Conservation (phyloP, 2,329 filamentous ascomycete genomes). For the Fusarium sterilihyphosum region DNA sequence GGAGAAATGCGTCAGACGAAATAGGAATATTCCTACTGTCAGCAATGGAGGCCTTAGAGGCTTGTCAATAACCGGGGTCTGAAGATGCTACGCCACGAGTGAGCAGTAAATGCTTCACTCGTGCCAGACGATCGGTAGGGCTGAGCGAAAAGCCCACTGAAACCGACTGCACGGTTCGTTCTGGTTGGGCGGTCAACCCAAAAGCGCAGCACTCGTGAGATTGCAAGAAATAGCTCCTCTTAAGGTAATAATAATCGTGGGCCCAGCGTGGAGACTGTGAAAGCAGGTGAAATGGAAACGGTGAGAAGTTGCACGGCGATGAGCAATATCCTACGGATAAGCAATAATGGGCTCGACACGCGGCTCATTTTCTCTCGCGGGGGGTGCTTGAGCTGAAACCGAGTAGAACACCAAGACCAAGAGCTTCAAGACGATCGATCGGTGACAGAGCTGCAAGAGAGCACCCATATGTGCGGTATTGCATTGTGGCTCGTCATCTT, state of each 20-base stretch:
- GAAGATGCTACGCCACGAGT: constrained; percentile 41
- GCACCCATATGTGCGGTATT: constrained; percentile 25
- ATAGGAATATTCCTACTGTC: constrained; percentile 32
- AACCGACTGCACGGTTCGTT: constrained; percentile 21
- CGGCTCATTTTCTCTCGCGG: constrained; percentile 16
- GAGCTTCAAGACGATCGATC: constrained; percentile 31
- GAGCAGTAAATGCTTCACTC: constrained; percentile 36
- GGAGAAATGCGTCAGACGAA: constrained; percentile 19
- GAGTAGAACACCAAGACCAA: constrained; percentile 8
- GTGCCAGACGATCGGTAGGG: constrained; percentile 37
- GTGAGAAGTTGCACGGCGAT: constrained; percentile 12
- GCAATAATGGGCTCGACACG: constrained; percentile 5
- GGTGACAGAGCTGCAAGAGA: constrained; percentile 18
- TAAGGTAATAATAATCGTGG: constrained; percentile 29
- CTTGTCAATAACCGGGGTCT: constrained; percentile 31
- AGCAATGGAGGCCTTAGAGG: constrained; percentile 43
- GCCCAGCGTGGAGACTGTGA: constrained; percentile 23
- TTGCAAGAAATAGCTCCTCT: constrained; percentile 28
- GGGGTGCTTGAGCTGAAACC: constrained; percentile 22
- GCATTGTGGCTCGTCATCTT: constrained; percentile 12
- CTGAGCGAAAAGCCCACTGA: constrained; percentile 39
- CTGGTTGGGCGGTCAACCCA: constrained; percentile 23
- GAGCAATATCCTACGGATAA: constrained; percentile 18
- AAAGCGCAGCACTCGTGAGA: constrained; percentile 24
- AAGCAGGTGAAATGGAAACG: constrained; percentile 13